Percentiles rank a stretch among this genome's conserved stretches.
phyloP scores from a whole-genome alignment of 805 yeast genomes.

The Lipomyces chichibuensis region DNA sequence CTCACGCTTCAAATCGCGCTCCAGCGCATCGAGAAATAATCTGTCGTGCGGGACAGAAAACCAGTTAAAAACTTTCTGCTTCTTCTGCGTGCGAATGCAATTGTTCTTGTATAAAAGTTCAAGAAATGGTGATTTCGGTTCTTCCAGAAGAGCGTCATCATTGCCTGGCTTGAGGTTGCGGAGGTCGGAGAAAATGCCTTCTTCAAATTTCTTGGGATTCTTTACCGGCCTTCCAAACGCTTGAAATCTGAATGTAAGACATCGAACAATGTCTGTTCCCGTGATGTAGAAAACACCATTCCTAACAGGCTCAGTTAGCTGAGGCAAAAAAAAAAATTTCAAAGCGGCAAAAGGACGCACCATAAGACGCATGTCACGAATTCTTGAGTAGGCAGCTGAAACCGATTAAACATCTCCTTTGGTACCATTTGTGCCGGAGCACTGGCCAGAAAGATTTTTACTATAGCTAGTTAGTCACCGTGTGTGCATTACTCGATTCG shows the following conservation, averaged over 20 bases:
- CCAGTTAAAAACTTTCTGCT: conserved; percentile 97
- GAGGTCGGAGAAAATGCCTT: conserved; percentile 90
- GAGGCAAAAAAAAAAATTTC: background rate
- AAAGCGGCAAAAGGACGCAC: conserved; percentile 42
- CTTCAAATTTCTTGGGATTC: conserved; percentile 94
- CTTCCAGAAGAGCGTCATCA: conserved; percentile 77
- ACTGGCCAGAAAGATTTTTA: conserved; percentile 83
- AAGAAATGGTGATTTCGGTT: conserved; percentile 81
- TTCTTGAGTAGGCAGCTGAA: conserved; percentile 82
- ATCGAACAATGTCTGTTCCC: conserved; percentile 94
- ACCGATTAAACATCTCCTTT: conserved; percentile 82
- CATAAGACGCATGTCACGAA: conserved; percentile 93
- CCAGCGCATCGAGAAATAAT: conserved; percentile 89
- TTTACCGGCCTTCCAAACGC: conserved; percentile 84
- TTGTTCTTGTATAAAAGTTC: conserved; percentile 82
- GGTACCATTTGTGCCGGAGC: conserved; percentile 96
- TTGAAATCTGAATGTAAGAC: conserved; percentile 83
- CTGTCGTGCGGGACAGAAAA: conserved; percentile 93
- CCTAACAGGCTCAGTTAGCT: conserved; percentile 12
- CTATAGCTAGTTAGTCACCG: conserved; percentile 5
- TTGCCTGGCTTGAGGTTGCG: conserved; percentile 80
- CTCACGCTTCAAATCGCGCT: conserved; percentile 86
- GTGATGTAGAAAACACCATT: conserved; percentile 85
- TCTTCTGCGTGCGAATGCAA: conserved; percentile 91
- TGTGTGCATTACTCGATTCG: background rate